Base-by-base conservation (phyloP, 768 basidiomycete genomes). In the Tylopilus vinaceipallidus region DNA sequence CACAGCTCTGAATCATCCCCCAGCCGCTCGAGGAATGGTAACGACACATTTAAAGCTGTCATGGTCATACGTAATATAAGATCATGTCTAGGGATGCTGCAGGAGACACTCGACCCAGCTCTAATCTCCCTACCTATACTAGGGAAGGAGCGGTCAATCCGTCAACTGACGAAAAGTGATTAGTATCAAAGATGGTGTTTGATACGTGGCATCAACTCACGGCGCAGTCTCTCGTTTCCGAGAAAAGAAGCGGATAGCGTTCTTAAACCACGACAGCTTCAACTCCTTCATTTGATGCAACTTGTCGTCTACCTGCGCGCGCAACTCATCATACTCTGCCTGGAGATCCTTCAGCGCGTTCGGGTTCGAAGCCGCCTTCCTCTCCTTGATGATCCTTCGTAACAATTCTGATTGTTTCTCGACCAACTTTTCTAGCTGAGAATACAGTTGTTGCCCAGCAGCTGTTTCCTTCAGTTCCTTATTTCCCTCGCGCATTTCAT, bases 201-300 rank as follows among this genome's bases (percentile, higher is more conserved):
- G n/a, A n/a, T n/a, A n/a, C n/a, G n/a, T n/a, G n/a, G n/a, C n/a
- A n/a, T n/a, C n/a, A n/a, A n/a, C n/a, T n/a, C n/a, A n/a, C n/a
- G n/a, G n/a, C n/a, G n/a, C n/a, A n/a, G n/a, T n/a, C n/a, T n/a
- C n/a, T n/a, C n/a, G n/a, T n/a, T n/a, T n/a, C n/a, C n/a, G n/a
- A n/a, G n/a, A n/a, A 32, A 55, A 20, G 11, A 46, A 26, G 27
- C 51, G 54, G 16, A 5, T 12, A 36, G 45, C 8, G 22, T 13
- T 13, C 39, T 22, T 46, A 6, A 42, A 35, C 41, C 43, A 12
- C 12, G 59, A 19, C 27, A 48, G 11, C 32, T 47, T 60, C 24
- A 60, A 37, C 27, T 39, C 32, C 9, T 54, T 24, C 59, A 54
- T 50, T 22, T 52, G 50, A 27, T 6, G 29, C 19, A 57, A n/a